These are phyloP conservation scores for Acanthamoeba triangularis DNA, from an alignment of 208 protist genomes.

Conservation along the genomic window DNA sequence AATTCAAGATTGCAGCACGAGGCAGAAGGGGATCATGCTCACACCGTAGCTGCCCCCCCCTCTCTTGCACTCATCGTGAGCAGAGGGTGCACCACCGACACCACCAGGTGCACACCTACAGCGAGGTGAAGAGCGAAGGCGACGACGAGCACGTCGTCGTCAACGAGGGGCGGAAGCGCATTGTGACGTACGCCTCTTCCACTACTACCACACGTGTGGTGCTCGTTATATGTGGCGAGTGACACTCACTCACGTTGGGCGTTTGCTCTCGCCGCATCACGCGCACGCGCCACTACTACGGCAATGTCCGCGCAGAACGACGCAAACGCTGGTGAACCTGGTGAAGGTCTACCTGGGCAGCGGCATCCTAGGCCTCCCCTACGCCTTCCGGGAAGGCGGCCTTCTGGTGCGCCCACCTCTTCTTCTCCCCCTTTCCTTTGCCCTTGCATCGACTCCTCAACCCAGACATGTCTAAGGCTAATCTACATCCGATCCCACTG, in stretches of 20 bases:
- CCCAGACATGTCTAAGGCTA: too few relatives aligned
- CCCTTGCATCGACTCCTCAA: too few relatives aligned
- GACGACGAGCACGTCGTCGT: neutral
- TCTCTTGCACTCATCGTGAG: too few relatives aligned
- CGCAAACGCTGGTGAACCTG: constrained; percentile 71
- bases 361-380: constrained; percentile 74
- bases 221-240: neutral
- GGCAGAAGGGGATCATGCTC: too few relatives aligned
- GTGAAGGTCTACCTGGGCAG: constrained; percentile 73
- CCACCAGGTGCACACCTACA: neutral
- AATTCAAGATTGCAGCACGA: too few relatives aligned
- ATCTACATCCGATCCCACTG: neutral
- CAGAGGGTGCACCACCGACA: neutral
- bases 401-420: constrained; percentile 25
- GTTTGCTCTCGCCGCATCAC: neutral
- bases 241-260: neutral
- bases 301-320: neutral
- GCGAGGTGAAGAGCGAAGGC: neutral
- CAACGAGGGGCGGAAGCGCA: constrained; percentile 53
- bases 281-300: too few relatives aligned
- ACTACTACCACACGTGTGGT: neutral
- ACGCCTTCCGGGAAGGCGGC: constrained; percentile 76
- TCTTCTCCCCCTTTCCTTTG: neutral
- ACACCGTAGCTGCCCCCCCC: too few relatives aligned
- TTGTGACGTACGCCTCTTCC: constrained; percentile 23